Evolutionary conservation across 257 asterid genomes (phyloP), one percentile per base, ranked within the genome.

Genomic region (Linderniella brevidens): DNA sequence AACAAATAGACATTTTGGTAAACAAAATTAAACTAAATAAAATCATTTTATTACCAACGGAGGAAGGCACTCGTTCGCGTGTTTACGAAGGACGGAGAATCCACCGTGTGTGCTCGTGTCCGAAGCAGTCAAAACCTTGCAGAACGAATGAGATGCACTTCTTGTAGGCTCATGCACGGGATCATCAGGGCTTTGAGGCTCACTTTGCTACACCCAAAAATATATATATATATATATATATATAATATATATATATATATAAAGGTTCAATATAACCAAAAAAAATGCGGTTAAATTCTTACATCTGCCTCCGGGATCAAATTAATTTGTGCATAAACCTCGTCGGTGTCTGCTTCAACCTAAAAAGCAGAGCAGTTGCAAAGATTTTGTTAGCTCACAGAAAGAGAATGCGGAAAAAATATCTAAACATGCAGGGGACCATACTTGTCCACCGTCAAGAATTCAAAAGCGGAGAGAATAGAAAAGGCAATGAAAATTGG

Each of bases 21-120:
- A 36, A 13, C 10, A 42, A 12, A 44, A 11, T 10, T 45, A 18
- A n/a, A 49, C 13, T 15, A 8, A 40, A 9, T 4, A 47, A 41
- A 13, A 9, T 10, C 16, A 41, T 38, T 46, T 46, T 8, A 19
- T 50, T 77, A 84, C 95, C 95, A 84, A 63, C 8, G 82, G 84
- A 16, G 95, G 95, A 49, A 84, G 95, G 64, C 95, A 84, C 42
- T 84, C 93, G 10, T 65, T 84, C 3, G 95, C 95, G 18, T 84
- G 95, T 52, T 76, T 84, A 11, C 95, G 78, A 42, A 80, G 95
- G 50, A 84, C 95, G 4, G 95, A 84, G 55, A 84, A 84, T 54
- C 95, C 95, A 50, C 95, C 95, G 20, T 84, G 95, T 1, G 95
- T 84, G 59, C 93, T 84, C 14, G 95, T 84, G 66, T 84, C 95